Conservation (phyloP, 23 red algal genomes). For the Gracilaria vermiculophylla region DNA sequence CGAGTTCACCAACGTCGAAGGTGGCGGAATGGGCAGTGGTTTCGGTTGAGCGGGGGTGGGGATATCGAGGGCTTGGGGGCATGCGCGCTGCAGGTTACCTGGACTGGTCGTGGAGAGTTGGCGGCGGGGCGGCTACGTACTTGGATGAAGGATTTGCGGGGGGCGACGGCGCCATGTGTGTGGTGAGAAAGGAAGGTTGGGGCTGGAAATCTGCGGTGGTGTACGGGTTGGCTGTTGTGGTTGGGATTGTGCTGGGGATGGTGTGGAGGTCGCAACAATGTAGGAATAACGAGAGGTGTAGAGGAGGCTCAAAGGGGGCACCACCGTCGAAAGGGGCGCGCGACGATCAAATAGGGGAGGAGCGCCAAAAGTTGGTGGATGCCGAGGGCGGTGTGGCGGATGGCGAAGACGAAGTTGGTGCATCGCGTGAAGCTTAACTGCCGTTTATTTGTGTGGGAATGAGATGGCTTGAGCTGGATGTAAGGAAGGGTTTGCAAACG, state of each 20-base stretch:
- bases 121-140: neutral
- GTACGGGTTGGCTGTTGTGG: neutral
- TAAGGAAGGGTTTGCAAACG: too few species aligned
- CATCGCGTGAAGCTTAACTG: neutral
- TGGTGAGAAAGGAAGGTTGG: neutral
- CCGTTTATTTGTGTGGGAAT: too few species aligned
- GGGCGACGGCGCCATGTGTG: neutral
- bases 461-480: too few species aligned
- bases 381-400: neutral
- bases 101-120: constrained; percentile 19
- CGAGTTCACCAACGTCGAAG: constrained; percentile 28
- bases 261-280: neutral
- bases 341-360: neutral
- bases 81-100: constrained; percentile 34
- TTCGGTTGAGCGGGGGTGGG: constrained; percentile 6
- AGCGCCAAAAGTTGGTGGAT: neutral
- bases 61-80: constrained; percentile 33
- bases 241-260: neutral
- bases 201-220: neutral
- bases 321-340: neutral
- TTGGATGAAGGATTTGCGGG: neutral
- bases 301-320: neutral
- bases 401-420: neutral
- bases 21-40: constrained; percentile 50
- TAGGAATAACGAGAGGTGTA: neutral